Evolutionary conservation across 2,329 filamentous ascomycete species (phyloP).

Genomic region (Cercospora sp.): DNA sequence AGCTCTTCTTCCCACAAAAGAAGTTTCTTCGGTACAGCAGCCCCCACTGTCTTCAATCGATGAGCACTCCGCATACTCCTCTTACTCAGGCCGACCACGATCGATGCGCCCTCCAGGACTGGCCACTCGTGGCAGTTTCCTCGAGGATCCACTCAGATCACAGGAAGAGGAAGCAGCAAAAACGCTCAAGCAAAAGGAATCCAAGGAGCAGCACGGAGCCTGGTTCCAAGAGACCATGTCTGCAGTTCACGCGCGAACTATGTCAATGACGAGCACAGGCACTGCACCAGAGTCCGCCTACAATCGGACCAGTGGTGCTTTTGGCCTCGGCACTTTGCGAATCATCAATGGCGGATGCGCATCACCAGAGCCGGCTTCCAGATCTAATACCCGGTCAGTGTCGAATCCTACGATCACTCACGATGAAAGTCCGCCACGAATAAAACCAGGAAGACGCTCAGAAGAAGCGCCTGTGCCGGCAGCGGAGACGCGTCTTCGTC

Average conservation of each 20-base stretch:
- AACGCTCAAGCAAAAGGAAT: conserved; percentile 1
- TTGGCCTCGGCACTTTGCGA: conserved; percentile 46
- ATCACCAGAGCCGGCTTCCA: conserved; percentile 46
- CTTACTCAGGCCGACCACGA: conserved; percentile 27
- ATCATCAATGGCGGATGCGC: conserved; percentile 49
- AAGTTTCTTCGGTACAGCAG: conserved; percentile 25
- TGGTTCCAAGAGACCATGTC: conserved; percentile 20
- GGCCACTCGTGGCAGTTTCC: conserved; percentile 29
- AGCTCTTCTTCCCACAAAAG: conserved; percentile 39
- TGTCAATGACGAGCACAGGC: conserved; percentile 31
- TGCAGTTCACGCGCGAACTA: conserved; percentile 6
- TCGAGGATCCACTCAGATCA: conserved; percentile 24
- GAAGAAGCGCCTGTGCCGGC: not conserved
- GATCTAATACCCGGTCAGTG: conserved; percentile 4
- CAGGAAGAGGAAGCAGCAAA: conserved; percentile 15
- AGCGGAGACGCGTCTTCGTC: not conserved
- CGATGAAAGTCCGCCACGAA: not conserved
- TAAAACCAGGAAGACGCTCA: not conserved
- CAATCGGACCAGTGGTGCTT: conserved; percentile 37
- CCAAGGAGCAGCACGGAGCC: conserved; percentile 17
- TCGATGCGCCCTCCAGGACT: conserved; percentile 45
- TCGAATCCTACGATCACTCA: not conserved
- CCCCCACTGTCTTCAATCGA: conserved; percentile 25
- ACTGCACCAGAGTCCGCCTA: conserved; percentile 45
- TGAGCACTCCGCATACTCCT: conserved; percentile 22